Evolutionary conservation across 768 basidiomycete species (phyloP).

Genomic region (Lyophyllum atratum): DNA sequence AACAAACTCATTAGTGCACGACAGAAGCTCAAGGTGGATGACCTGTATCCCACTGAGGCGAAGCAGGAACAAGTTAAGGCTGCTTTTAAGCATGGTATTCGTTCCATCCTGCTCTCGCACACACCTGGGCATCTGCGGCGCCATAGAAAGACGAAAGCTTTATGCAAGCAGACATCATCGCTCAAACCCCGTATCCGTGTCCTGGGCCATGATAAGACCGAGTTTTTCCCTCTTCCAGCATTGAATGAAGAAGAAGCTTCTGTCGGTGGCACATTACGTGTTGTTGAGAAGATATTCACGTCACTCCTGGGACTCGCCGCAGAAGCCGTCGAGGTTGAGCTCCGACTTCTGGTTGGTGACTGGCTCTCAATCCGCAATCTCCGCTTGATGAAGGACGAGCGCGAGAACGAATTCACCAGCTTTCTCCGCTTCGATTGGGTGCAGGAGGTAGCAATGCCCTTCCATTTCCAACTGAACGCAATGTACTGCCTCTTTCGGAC

Average conservation of each 20-base stretch:
- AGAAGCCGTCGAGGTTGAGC: constrained; percentile 5
- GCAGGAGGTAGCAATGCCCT: constrained; percentile 17
- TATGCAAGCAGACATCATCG: neutral
- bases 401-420: neutral
- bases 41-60: neutral
- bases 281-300: constrained; percentile 14
- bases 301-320: constrained; percentile 1
- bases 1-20: neutral
- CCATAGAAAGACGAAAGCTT: neutral
- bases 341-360: constrained; percentile 11
- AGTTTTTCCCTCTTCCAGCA: constrained; percentile 13
- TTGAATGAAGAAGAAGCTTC: constrained; percentile 14
- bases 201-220: constrained; percentile 5
- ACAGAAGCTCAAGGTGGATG: constrained; percentile 1
- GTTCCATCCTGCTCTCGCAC: constrained; percentile 4
- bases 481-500: constrained; percentile 12
- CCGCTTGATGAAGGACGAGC: constrained; percentile 8
- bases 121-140: neutral
- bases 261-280: constrained; percentile 2
- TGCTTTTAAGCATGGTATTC: constrained; percentile 11
- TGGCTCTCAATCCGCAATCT: constrained; percentile 14
- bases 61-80: neutral
- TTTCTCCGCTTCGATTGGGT: constrained; percentile 12
- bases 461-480: constrained; percentile 16
- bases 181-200: constrained; percentile 1